Evolutionary conservation across 495 filamentous ascomycete genomes (phyloP), one percentile per base, ranked within the genome.

Genomic region (Penicillium verhagenii): DNA sequence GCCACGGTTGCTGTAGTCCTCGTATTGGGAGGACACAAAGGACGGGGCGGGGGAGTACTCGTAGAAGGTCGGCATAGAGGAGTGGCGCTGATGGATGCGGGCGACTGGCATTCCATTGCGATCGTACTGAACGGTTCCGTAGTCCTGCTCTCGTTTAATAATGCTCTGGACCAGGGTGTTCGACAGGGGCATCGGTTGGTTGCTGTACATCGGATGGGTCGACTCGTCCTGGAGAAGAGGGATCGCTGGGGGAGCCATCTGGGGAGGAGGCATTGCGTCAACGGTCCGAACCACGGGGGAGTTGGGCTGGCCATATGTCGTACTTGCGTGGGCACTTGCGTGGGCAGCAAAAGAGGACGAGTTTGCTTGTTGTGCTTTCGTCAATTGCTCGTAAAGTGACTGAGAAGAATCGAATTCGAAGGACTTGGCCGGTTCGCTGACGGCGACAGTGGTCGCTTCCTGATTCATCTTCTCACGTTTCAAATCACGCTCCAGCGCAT

Each of bases 391-490:
- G 74, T 96, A 98, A 52, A 98, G 84, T 59, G 94, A 97, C 74
- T 98, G 94, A 37, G 95, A 97, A 50, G 94, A 96, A 74, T 98
- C 94, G 72, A 96, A 98, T 74, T 97, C 91, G 72, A 98, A 98
- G 6, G 95, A 97, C 66, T 97, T 76, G 58, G 94, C 94, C 21
- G 94, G 94, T 75, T 98, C 94, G 80, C 84, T 93, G 65, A 96
- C 91, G 53, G 95, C 94, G 60, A 96, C 84, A 14, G 94, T 98
- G 19, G 94, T 98, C 39, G 94, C 90, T 71, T 98, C 94, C 76
- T 98, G 94, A 57, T 88, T 86, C 92, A 97, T 97, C 82, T 98
- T 98, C 77, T 98, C 94, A 64, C 94, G 83, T 84, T 98, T 98
- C 69, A 98, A 72, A 67, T 98, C 94, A 53, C 94, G 86, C 77